Percentiles rank a stretch among this genome's conserved stretches.
These are phyloP conservation scores for Lentinus polychrous DNA, from an alignment of 1,284 basidiomycete genomes.

Conservation along the genomic window DNA sequence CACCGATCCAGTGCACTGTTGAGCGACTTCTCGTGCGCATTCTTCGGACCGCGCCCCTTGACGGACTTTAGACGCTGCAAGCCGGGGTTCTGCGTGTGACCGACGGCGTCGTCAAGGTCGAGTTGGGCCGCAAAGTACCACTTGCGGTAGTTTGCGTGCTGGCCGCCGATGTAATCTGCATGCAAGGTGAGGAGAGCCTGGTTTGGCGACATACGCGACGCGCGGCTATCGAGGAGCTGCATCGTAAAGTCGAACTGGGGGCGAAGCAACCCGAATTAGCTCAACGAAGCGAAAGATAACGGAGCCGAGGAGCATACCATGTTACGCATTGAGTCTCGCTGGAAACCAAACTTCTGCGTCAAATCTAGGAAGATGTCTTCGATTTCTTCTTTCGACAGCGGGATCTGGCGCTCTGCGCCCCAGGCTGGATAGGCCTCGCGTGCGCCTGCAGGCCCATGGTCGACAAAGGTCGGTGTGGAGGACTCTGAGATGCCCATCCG, in stretches of 20 bases:
- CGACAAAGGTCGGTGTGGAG: constrained; percentile 54
- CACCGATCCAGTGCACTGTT: constrained; percentile 87
- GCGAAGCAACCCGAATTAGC: constrained; percentile 8
- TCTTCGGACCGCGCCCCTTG: constrained; percentile 58
- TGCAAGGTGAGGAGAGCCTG: constrained; percentile 94
- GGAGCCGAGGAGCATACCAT: constrained; percentile 35
- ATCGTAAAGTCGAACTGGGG: constrained; percentile 92
- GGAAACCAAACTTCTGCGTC: constrained; percentile 99
- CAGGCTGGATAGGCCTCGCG: constrained; percentile 90
- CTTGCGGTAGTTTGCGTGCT: constrained; percentile 94
- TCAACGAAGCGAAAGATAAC: constrained; percentile 2
- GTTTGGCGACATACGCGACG: constrained; percentile 96
- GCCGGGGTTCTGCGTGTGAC: constrained; percentile 87
- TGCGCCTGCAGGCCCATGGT: constrained; percentile 43
- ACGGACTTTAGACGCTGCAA: constrained; percentile 75
- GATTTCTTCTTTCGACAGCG: constrained; percentile 97
- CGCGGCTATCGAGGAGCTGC: constrained; percentile 94
- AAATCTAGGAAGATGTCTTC: constrained; percentile 98
- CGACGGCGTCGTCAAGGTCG: constrained; percentile 96
- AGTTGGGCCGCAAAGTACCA: constrained; percentile 99
- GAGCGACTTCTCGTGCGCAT: constrained; percentile 73
- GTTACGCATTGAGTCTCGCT: constrained; percentile 86
- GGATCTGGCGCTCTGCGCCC: constrained; percentile 88
- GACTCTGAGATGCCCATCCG: constrained; percentile 56
- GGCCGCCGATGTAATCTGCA: constrained; percentile 98